Base-by-base conservation (phyloP, 805 yeast species). In the Pichia phayaonensis region DNA sequence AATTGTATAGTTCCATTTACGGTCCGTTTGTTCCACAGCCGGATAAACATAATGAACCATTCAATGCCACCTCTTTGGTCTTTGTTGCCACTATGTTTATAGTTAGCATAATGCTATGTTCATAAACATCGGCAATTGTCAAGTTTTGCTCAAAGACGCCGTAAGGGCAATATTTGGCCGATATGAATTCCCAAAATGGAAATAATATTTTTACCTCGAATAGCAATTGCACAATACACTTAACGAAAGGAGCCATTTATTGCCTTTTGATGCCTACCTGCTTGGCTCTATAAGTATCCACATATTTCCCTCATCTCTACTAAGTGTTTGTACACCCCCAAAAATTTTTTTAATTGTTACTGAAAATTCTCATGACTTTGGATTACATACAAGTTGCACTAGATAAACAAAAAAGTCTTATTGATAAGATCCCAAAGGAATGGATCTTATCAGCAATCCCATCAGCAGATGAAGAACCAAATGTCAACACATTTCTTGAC, bases 391-490 rank as follows among this genome's bases (percentile, higher is more conserved):
- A 51, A 13, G 56, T 58, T 16, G 62, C 63, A 4, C 24, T 22
- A 8, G 43, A 45, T 2, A 65, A 65, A 47, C 53, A 58, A 15
- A 43, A 48, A 8, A 46, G 46, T 8, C 40, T 51, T 1, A 10
- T 47, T 8, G 52, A 55, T n/a, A 57, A 59, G 45, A 66, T 67
- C 40, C 70, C 71, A 8, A 21, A 45, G 11, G 63, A 65, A 41
- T 67, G 71, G 71, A 46, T 56, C n/a, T 45, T 66, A 16, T 45
- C 41, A 1, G 3, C 18, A 5, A 51, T 65, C n/a, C 70, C 71
- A 8, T 13, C 62, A 3, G 56, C 64, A 4, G 65, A 63, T 18
- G 61, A 63, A 29, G 61, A 57, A 27, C 63, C 62, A 10, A 58
- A 59, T 42, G 66, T 59, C 1, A 53, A 54, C 20, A 26, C 31